Evolutionary conservation across 768 basidiomycete species (phyloP), one percentile per base, ranked within the genome.

Genomic region (Butyriboletus loyo): DNA sequence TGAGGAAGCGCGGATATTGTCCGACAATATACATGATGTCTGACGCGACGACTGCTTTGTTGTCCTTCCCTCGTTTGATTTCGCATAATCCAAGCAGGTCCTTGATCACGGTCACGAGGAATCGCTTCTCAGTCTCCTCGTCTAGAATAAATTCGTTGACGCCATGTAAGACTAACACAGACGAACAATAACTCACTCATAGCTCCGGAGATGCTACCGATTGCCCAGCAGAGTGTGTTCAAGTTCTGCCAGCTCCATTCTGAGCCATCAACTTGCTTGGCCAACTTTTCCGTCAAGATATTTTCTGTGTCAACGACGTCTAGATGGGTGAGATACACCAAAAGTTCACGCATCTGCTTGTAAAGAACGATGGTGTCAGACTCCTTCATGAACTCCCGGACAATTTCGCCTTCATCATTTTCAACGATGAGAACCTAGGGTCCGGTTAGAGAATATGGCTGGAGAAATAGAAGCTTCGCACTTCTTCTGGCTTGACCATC

Each of bases 191-290:
- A 80, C 91, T 69, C 65, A 95, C 95, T 98, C 97, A 98, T 99
- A 3, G 96, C 95, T 38, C 95, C 94, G 21, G 96, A 98, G 55
- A 99, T 98, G 2, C 95, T 98, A 53, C 97, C 97, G 62, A 98
- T 99, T 49, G 97, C 97, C 97, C 97, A 99, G 72, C 97, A 99
- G 11, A 99, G 84, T 4, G 96, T 98, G 73, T 98, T 99, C 50
- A 98, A 77, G 69, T 98, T 98, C 63, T 97, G 90, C 97, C 97
- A 99, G 25, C 94, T 97, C 97, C 97, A 99, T 72, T 99, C 97
- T 11, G 88, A 84, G 15, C 92, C 93, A 63, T 98, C 94, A 11
- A 97, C 95, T 78, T 99, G 97, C 73, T 95, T 97, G 38, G 90
- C 81, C 45, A 98, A 79, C 72, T 99, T 99, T 75, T 98, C 96